Evolutionary conservation across 2,329 filamentous ascomycete genomes (phyloP).

Genomic region (Penicillium verrucosum): DNA sequence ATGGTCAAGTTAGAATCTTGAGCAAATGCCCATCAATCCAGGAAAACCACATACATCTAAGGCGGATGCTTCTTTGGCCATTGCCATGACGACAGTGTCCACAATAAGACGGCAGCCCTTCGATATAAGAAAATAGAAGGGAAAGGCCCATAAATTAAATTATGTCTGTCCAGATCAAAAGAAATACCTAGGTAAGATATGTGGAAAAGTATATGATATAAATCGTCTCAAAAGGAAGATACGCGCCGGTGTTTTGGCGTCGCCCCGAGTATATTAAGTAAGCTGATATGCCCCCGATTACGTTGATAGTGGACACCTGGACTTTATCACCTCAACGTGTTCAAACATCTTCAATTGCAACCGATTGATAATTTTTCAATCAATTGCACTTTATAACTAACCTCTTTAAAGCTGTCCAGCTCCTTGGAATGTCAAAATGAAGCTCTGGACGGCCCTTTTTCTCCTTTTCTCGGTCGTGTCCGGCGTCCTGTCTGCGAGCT

Average conservation of each 20-base stretch:
- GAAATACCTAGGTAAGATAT: neutral
- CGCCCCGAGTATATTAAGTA: conserved; percentile 1
- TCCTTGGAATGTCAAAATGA: conserved; percentile 32
- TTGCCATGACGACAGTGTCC: conserved; percentile 11
- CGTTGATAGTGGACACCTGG: conserved; percentile 13
- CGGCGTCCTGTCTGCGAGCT: conserved; percentile 47
- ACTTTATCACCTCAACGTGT: conserved; percentile 4
- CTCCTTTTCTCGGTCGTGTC: conserved; percentile 42
- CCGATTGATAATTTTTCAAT: neutral
- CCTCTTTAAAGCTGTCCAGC: neutral
- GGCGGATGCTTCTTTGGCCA: conserved; percentile 10
- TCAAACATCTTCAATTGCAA: conserved; percentile 6
- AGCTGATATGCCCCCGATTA: conserved; percentile 1
- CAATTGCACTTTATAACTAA: neutral
- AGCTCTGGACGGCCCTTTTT: conserved; percentile 27
- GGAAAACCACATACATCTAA: conserved; percentile 26
- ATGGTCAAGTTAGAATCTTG: conserved; percentile 6
- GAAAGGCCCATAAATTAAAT: neutral
- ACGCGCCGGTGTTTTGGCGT: conserved; percentile 6
- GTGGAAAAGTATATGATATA: neutral
- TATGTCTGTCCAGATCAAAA: neutral
- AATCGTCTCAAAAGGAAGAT: neutral
- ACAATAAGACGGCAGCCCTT: neutral
- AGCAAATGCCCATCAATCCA: neutral
- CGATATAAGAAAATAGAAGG: neutral